Base-by-base conservation (phyloP, 2,329 filamentous ascomycete species). In the Colletotrichum gigasporum region DNA sequence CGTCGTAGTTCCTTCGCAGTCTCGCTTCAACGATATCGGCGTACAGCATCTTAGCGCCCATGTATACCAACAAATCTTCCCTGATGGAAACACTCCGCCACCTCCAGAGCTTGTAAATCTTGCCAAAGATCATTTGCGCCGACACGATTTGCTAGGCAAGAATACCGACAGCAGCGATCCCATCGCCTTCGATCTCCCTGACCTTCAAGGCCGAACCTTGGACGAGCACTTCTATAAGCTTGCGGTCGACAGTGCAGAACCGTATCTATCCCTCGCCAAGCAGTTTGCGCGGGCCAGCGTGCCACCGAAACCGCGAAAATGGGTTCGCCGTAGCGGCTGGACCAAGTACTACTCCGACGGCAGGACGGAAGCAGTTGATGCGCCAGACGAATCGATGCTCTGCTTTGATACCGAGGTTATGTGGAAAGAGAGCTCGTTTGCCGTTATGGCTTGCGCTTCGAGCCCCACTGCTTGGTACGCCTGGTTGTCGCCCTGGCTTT, bases 341-440 rank as follows among this genome's bases (percentile, higher is more conserved):
- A 98, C 94, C 0, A 97, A 94, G 77, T 99, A 99, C 78, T 84
- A 90, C 68, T 75, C 82, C 2, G 90, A 97, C 75, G 94, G 93
- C 20, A 83, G 80, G 11, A 85, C 84, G 14, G 91, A 96, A 74
- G 76, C 83, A 3, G 87, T 97, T 4, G 88, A 91, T 66, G 87
- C 89, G 9, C 96, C 96, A 0, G 84, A 95, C 65, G 94, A 96
- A 73, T 80, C 86, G 3, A 90, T 95, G 84, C 82, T 98, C 57
- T 94, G 91, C 35, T 99, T 99, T 71, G 96, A 99, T 78, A 97
- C 94, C 1, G 96, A 99, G 78, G 94, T 97, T 47, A 90, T 99
- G 90, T 99, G 91, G 87, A 97, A 96, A 75, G 89, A 96, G 73
- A 95, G 90, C 69, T 90, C 91, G 0, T 99, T 93, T 76, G 94